A percentile compares a stretch with the other conserved stretches of the same genome.
Evolutionary conservation across 495 filamentous ascomycete genomes (phyloP).

Genomic region (Penicillium turbatum): DNA sequence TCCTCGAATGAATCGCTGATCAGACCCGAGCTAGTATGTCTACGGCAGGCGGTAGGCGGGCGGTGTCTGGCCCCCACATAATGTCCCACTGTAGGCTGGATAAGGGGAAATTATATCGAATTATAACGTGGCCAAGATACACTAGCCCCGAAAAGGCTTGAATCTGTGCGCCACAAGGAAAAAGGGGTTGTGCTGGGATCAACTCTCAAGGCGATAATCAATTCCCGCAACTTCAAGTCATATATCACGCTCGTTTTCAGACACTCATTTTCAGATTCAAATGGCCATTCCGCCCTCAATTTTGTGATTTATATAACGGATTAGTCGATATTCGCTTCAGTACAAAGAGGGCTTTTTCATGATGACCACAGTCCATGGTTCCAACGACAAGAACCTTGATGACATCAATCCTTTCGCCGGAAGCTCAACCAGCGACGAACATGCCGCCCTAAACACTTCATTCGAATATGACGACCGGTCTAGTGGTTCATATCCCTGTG

Average conservation of each 20-base stretch:
- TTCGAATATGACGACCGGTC: not conserved
- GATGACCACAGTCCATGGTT: conserved; percentile 3
- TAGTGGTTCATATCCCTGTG: not conserved
- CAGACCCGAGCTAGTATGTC: not conserved
- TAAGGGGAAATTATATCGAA: not conserved
- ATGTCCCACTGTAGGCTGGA: not conserved
- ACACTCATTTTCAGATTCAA: not conserved
- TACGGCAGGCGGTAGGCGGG: not conserved
- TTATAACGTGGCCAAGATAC: not conserved
- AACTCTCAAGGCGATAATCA: not conserved
- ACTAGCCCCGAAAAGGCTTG: not conserved
- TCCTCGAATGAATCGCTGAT: not conserved
- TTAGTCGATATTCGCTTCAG: not conserved
- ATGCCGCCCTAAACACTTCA: not conserved
- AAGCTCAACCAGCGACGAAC: not conserved
- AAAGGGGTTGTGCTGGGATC: not conserved
- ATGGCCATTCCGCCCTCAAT: not conserved
- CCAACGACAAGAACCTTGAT: not conserved
- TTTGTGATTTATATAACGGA: not conserved
- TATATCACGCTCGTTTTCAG: conserved; percentile 1
- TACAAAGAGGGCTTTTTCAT: not conserved
- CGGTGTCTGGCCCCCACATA: not conserved
- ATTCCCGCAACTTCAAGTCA: not conserved
- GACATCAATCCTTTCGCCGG: conserved; percentile 1
- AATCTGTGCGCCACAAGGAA: not conserved